Evolutionary conservation across 257 asterid species (phyloP).

Genomic region (Scutellaria baicalensis): DNA sequence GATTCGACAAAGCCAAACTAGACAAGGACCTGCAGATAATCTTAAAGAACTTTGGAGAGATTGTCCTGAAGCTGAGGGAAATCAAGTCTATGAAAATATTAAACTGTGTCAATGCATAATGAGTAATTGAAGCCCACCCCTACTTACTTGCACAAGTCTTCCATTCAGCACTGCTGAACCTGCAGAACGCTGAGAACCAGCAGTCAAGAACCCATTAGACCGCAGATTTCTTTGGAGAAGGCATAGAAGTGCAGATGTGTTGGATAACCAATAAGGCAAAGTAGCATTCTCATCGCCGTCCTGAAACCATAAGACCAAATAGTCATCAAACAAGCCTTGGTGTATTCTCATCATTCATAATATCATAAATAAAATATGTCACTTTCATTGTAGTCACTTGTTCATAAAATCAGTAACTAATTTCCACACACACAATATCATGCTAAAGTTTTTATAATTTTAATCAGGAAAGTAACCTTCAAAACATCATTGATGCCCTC

Average conservation of each 20-base stretch:
- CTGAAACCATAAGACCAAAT: conserved; percentile 37
- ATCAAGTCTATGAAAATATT: neutral
- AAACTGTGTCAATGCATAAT: neutral
- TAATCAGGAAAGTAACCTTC: conserved; percentile 48
- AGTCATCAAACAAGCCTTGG: neutral
- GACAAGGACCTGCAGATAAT: neutral
- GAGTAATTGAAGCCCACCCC: conserved; percentile 1
- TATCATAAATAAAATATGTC: neutral
- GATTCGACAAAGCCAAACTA: neutral
- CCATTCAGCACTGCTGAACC: conserved; percentile 76
- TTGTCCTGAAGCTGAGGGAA: neutral
- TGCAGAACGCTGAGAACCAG: conserved; percentile 73
- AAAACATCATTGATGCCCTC: conserved; percentile 78
- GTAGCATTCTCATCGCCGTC: conserved; percentile 65
- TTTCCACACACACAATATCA: neutral
- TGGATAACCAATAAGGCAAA: conserved; percentile 95
- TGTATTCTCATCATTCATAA: neutral
- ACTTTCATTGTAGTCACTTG: neutral
- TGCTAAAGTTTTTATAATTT: neutral
- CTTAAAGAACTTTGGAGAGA: neutral
- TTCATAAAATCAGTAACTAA: conserved; percentile 2
- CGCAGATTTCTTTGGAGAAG: conserved; percentile 89
- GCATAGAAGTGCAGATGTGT: conserved; percentile 90
- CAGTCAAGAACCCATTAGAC: conserved; percentile 71
- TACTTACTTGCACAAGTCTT: conserved; percentile 73